Percentiles rank a stretch among this genome's conserved stretches.
Conservation (phyloP, 345 rosid genomes). For the Geranium rotundifolium region DNA sequence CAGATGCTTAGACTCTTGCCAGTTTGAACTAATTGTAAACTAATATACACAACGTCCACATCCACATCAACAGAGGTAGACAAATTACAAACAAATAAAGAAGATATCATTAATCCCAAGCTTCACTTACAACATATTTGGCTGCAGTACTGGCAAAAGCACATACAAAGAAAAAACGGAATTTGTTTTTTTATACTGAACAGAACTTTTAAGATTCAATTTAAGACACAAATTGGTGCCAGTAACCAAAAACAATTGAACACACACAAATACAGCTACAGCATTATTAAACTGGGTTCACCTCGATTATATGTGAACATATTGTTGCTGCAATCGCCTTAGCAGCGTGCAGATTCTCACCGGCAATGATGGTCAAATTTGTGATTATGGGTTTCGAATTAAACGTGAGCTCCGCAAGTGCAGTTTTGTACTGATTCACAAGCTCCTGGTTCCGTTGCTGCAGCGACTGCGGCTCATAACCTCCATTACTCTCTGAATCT, state of each 20-base stretch:
- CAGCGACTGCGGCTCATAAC: constrained; percentile 28
- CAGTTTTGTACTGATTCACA: constrained; percentile 77
- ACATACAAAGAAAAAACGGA: not conserved
- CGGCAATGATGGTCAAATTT: constrained; percentile 90
- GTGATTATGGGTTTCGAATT: constrained; percentile 97
- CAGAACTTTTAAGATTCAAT: constrained; percentile 21
- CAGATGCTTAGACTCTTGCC: not conserved
- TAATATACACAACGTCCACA: not conserved
- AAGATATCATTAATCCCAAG: not conserved
- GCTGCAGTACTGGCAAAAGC: not conserved
- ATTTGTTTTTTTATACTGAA: not conserved
- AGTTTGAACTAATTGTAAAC: not conserved
- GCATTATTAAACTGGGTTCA: constrained; percentile 31
- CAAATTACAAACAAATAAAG: not conserved
- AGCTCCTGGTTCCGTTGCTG: constrained; percentile 77
- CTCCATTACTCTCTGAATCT: constrained; percentile 32
- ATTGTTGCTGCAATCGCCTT: constrained; percentile 64
- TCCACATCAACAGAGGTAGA: not conserved
- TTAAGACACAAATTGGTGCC: constrained; percentile 19
- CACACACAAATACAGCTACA: no score
- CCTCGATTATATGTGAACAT: constrained; percentile 91
- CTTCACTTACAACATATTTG: not conserved
- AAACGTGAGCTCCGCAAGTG: constrained; percentile 84
- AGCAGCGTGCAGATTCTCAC: constrained; percentile 82
- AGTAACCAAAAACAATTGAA: constrained; percentile 1